Conservation (phyloP, 352 stramenopile species). For the Aphanomyces euteiches region DNA sequence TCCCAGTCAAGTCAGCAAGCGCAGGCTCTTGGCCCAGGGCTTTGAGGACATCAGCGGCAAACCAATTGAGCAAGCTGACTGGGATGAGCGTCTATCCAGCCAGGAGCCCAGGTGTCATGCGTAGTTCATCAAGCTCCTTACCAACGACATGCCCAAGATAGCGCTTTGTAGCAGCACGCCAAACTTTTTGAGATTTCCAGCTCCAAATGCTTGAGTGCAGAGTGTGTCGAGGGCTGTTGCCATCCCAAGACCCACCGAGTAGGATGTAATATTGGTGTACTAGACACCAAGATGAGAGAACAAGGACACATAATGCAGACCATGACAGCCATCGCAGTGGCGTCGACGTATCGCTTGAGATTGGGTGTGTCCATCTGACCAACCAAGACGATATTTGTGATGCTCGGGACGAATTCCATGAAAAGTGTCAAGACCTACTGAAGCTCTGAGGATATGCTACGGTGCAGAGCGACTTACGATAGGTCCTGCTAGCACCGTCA, state of each 20-base stretch:
- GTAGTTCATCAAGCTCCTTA: neutral
- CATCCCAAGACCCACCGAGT: conserved; percentile 53
- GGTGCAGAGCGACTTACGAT: neutral
- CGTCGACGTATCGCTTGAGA: conserved; percentile 58
- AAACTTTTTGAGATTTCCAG: conserved; percentile 58
- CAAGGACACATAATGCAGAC: conserved; percentile 33
- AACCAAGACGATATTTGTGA: conserved; percentile 54
- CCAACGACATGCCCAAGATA: conserved; percentile 48
- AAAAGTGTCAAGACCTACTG: conserved; percentile 28
- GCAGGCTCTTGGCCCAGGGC: conserved; percentile 44
- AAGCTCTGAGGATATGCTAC: neutral
- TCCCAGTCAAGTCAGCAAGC: conserved; percentile 60
- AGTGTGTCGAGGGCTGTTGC: conserved; percentile 55
- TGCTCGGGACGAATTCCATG: conserved; percentile 59
- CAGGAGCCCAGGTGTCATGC: neutral
- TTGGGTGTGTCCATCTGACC: conserved; percentile 57
- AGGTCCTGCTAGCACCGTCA: neutral
- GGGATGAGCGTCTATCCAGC: conserved; percentile 37
- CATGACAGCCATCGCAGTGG: conserved; percentile 64
- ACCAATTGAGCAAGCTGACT: conserved; percentile 61
- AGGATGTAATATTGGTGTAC: conserved; percentile 70
- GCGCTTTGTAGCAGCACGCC: conserved; percentile 74
- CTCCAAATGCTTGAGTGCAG: conserved; percentile 58
- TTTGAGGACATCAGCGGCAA: conserved; percentile 45
- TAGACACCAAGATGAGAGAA: conserved; percentile 18